These are phyloP conservation scores for Gentiana macrophylla DNA, from an alignment of 257 asterid genomes.

Conservation along the genomic window DNA sequence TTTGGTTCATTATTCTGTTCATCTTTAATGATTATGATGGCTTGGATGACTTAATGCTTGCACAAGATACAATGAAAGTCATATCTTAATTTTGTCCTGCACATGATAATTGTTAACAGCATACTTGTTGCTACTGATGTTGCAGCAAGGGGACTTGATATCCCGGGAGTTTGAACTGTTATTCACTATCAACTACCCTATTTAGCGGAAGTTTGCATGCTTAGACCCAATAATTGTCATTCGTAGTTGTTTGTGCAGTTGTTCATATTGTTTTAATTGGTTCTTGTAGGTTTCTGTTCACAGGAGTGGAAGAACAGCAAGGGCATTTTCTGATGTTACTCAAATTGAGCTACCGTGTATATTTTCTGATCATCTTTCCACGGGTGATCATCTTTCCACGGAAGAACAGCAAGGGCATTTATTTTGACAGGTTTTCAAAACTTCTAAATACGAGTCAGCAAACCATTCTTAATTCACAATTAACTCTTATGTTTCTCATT, in stretches of 20 bases:
- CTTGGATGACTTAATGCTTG: background rate
- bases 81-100: constrained; percentile 33
- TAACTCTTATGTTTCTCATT: constrained; percentile 5
- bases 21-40: background rate
- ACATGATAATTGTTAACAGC: constrained; percentile 53
- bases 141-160: constrained; percentile 94
- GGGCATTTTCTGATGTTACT: constrained; percentile 93
- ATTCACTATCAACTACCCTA: constrained; percentile 97
- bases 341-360: constrained; percentile 45
- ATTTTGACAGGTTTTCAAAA: too few relatives aligned
- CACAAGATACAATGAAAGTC: too few relatives aligned
- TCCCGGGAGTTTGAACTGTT: constrained; percentile 86
- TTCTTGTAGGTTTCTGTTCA: constrained; percentile 74
- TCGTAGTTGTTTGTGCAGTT: background rate
- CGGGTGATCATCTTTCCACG: too few relatives aligned
- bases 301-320: constrained; percentile 98
- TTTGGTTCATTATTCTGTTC: constrained; percentile 7
- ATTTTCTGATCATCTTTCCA: too few relatives aligned
- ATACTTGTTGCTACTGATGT: constrained; percentile 94
- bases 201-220: constrained; percentile 66
- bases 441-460: too few relatives aligned
- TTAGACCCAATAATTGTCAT: background rate
- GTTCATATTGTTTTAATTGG: constrained; percentile 8
- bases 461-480: background rate
- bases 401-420: too few relatives aligned